phyloP scores from a whole-genome alignment of 2,329 filamentous ascomycete genomes.

The Macrophomina phaseolina region DNA sequence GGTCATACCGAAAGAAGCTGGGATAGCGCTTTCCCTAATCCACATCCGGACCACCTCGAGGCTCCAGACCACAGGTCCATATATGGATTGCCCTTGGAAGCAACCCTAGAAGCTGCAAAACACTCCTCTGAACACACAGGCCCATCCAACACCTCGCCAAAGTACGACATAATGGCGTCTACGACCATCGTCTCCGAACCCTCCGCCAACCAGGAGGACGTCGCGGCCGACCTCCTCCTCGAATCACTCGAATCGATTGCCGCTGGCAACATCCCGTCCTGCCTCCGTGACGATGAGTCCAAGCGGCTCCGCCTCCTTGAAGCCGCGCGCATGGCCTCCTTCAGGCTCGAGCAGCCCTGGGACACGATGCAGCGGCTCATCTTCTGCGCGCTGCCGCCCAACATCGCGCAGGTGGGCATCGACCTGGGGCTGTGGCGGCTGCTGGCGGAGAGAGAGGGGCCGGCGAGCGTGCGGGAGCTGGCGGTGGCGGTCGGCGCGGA shows the following conservation, averaged over 20 bases:
- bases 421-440: conserved; percentile 1
- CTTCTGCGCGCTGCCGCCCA: conserved; percentile 7
- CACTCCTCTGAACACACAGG: no score
- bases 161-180: no score
- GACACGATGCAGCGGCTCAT: conserved; percentile 17
- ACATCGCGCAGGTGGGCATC: conserved; percentile 10
- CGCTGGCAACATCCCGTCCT: not conserved
- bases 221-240: not conserved
- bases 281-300: not conserved
- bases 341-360: conserved; percentile 13
- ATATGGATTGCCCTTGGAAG: no score
- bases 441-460: not conserved
- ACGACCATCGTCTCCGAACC: no score
- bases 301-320: not conserved
- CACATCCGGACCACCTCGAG: no score
- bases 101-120: no score
- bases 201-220: no score
- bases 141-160: no score
- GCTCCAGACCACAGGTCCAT: no score
- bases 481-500: not conserved
- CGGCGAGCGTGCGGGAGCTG: not conserved
- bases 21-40: no score
- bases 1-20: no score
- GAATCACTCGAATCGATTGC: not conserved
- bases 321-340: not conserved